A percentile compares a stretch with the other conserved stretches of the same genome.
phyloP scores from a whole-genome alignment of 306 rosid genomes.

The Citrullus mucosospermus region DNA sequence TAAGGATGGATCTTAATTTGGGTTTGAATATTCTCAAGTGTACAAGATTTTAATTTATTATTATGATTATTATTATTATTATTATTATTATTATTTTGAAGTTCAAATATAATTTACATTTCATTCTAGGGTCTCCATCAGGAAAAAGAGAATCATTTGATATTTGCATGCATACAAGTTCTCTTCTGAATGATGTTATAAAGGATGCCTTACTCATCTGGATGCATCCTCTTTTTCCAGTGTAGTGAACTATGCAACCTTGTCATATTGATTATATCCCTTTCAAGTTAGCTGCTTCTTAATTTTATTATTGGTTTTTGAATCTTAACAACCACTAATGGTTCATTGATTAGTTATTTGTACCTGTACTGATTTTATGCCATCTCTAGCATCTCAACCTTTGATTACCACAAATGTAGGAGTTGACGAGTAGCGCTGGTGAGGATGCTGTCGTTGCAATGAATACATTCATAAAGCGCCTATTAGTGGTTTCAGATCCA shows the following conservation, averaged over 20 bases:
- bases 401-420: constrained; percentile 28
- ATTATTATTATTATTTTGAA: too few species aligned
- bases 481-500: constrained; percentile 84
- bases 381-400: not conserved
- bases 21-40: not conserved
- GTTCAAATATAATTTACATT: not conserved
- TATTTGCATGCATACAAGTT: not conserved
- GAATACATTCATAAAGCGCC: constrained; percentile 95
- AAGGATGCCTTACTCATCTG: not conserved
- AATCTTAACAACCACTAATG: not conserved
- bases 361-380: not conserved
- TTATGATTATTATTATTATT: too few species aligned
- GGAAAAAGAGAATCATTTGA: not conserved
- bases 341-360: not conserved
- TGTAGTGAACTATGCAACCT: not conserved
- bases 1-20: too few species aligned
- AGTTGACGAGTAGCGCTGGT: constrained; percentile 85
- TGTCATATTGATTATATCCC: not conserved
- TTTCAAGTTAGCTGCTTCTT: not conserved
- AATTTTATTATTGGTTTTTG: not conserved
- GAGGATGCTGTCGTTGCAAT: constrained; percentile 88
- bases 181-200: not conserved
- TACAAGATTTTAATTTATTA: not conserved
- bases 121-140: not conserved
- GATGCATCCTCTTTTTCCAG: not conserved